Evolutionary conservation across 2,329 filamentous ascomycete species (phyloP).

Genomic region (Epichloe uncinata): DNA sequence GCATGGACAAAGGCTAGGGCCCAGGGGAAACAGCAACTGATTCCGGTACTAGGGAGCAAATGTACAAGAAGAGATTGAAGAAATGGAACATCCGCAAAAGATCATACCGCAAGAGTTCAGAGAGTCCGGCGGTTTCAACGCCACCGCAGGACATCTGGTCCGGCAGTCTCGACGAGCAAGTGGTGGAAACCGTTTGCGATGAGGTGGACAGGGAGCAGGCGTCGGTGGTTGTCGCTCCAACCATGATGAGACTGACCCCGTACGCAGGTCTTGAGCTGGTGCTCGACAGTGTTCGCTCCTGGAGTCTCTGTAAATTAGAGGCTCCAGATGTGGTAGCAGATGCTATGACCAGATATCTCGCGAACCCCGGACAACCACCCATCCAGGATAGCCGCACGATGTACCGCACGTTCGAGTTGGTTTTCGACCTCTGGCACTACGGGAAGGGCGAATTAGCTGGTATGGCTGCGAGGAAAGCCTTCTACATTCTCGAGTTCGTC

Average conservation of each 20-base stretch:
- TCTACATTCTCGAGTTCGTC: constrained; percentile 23
- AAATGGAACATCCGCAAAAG: constrained; percentile 26
- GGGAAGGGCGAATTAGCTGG: constrained; percentile 23
- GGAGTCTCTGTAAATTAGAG: constrained; percentile 23
- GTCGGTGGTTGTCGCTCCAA: constrained; percentile 11
- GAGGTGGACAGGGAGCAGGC: neutral
- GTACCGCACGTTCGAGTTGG: constrained; percentile 26
- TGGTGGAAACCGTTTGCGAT: constrained; percentile 1
- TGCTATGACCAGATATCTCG: constrained; percentile 24
- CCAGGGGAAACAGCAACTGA: neutral
- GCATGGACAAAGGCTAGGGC: too few relatives aligned
- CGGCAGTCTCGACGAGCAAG: neutral
- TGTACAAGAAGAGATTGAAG: constrained; percentile 26
- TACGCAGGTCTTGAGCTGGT: constrained; percentile 20
- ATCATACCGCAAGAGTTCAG: constrained; percentile 17
- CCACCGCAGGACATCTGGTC: neutral
- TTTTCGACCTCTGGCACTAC: constrained; percentile 24
- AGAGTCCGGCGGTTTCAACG: constrained; percentile 1
- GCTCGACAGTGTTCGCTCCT: constrained; percentile 21
- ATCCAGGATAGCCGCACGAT: constrained; percentile 26
- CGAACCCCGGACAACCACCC: constrained; percentile 21
- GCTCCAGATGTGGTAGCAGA: constrained; percentile 14
- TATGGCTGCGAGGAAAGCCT: constrained; percentile 22
- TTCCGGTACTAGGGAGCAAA: constrained; percentile 20
- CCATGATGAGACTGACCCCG: constrained; percentile 11